Conservation (phyloP, 352 stramenopile species). For the Globisporangium nodosum region DNA sequence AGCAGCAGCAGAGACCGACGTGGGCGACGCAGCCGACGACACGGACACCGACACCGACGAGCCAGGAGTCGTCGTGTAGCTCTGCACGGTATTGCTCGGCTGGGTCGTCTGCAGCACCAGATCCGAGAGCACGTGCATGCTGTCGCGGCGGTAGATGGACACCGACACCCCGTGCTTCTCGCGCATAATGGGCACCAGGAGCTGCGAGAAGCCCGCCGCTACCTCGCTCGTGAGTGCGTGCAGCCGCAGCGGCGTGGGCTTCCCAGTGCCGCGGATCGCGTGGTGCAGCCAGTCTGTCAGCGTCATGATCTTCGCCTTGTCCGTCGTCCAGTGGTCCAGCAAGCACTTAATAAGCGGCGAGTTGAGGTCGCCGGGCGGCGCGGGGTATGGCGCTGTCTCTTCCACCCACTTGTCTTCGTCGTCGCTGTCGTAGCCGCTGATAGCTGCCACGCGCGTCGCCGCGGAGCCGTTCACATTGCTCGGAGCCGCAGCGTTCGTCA, state of each 20-base stretch:
- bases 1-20: neutral
- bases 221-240: constrained; percentile 46
- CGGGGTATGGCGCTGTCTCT: constrained; percentile 44
- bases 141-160: constrained; percentile 52
- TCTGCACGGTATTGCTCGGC: constrained; percentile 22
- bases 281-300: constrained; percentile 64
- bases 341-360: constrained; percentile 61
- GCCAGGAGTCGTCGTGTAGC: constrained; percentile 14
- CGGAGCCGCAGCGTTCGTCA: constrained; percentile 3
- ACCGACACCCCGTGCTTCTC: constrained; percentile 59
- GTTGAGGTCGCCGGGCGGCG: constrained; percentile 55
- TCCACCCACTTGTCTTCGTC: constrained; percentile 46
- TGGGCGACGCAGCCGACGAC: neutral
- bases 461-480: neutral
- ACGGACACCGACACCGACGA: neutral
- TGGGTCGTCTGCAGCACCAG: constrained; percentile 30
- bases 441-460: neutral
- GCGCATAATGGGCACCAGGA: constrained; percentile 64
- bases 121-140: constrained; percentile 52
- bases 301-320: constrained; percentile 50
- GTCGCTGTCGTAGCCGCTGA: constrained; percentile 16
- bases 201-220: constrained; percentile 50
- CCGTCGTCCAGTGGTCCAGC: constrained; percentile 59
- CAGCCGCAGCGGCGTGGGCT: constrained; percentile 33
- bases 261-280: constrained; percentile 43